A percentile compares a stretch with the other conserved stretches of the same genome.
These are phyloP conservation scores for Dentipellis sp. DNA, from an alignment of 768 basidiomycete genomes.

Conservation along the genomic window DNA sequence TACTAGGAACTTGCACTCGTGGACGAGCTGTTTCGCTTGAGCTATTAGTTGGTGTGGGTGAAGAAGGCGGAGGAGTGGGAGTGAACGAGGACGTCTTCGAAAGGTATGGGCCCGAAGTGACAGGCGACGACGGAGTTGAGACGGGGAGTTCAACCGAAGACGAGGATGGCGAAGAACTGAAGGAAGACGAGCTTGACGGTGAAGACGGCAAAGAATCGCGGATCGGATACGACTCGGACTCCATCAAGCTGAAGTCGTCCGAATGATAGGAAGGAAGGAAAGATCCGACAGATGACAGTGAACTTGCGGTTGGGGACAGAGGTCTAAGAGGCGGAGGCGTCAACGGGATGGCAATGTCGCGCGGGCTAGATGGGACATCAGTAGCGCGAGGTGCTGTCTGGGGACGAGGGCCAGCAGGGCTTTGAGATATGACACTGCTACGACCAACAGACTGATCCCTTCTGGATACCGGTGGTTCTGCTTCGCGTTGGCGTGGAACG, in stretches of 20 bases:
- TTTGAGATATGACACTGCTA: conserved; percentile 27
- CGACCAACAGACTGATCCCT: conserved; percentile 12
- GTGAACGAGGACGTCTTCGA: conserved; percentile 26
- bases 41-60: conserved; percentile 24
- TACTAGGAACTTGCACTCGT: conserved; percentile 23
- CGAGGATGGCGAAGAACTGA: conserved; percentile 12
- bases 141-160: conserved; percentile 18
- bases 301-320: conserved; percentile 27
- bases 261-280: conserved; percentile 63
- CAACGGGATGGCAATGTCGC: conserved; percentile 24
- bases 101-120: conserved; percentile 24
- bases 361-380: conserved; percentile 6
- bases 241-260: conserved; percentile 49
- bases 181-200: conserved; percentile 24
- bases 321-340: conserved; percentile 35
- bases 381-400: neutral
- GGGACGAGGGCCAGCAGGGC: conserved; percentile 13
- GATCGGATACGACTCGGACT: conserved; percentile 24
- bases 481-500: neutral
- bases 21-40: conserved; percentile 28
- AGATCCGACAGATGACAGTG: conserved; percentile 26
- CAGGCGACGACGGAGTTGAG: conserved; percentile 8
- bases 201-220: conserved; percentile 28
- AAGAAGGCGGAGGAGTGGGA: conserved; percentile 17
- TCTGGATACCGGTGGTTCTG: neutral